Evolutionary conservation across 1,284 basidiomycete genomes (phyloP), one percentile per base, ranked within the genome.

Genomic region (Sanghuangporus weigelae): DNA sequence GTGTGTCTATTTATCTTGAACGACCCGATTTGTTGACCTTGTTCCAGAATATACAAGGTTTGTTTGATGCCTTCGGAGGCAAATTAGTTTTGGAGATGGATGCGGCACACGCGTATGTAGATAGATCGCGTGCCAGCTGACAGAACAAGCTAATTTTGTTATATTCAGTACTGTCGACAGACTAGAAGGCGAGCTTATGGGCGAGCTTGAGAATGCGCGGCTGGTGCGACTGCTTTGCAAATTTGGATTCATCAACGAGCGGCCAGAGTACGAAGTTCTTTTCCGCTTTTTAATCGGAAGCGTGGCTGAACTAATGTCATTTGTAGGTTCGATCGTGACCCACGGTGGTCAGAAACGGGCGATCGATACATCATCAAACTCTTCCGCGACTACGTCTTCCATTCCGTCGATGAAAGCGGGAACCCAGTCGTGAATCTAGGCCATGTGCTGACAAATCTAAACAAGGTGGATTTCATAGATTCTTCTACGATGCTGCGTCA

Each of bases 361-460:
- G 97, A 99, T 73, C 83, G 96, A 64, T 99, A 99, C 74, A 94
- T 99, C 71, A 85, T 99, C 80, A 98, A 97, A 80, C 84, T 99
- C 57, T 99, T 99, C 84, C 85, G 97, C 35, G 97, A 99, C 76
- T 96, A 94, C 71, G 95, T 99, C 50, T 99, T 99, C 78, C 97
- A 99, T 74, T 93, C 96, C 71, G 90, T 97, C 50, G 95, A 97
- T 69, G 93, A 95, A 71, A 84, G 88, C 66, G 93, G 94, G 10
- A 88, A 90, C 64, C 96, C 97, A 0, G 87, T 98, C 11, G 81
- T 98, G 60, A 96, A 97, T 73, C 77, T 98, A 65, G 85, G 87
- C 0, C 95, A 98, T 76, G 95, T 98, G n/a, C 77, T 98, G 35
- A 85, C 87, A 0, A 93, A 91, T 71, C 78, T 97, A 66, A 96